A percentile compares a stretch with the other conserved stretches of the same genome.
Evolutionary conservation across 2,329 filamentous ascomycete species (phyloP).

Genomic region (Botrytis fragariae): DNA sequence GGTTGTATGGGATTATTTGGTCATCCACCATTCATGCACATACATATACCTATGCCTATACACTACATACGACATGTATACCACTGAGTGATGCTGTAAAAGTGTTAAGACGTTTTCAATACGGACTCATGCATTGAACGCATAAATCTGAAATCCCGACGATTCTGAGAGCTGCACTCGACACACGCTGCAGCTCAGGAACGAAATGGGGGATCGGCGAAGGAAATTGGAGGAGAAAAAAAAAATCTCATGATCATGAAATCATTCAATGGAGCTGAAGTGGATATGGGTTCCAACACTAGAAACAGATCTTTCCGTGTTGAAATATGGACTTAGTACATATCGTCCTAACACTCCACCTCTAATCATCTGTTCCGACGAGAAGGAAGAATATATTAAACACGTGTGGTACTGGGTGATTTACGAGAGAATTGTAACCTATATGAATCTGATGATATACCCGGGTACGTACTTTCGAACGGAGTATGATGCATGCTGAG

Average conservation of each 20-base stretch:
- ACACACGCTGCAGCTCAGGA: not conserved
- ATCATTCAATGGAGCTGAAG: constrained; percentile 1
- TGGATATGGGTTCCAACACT: not conserved
- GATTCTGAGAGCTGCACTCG: not conserved
- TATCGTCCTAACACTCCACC: not conserved
- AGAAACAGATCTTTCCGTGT: not conserved
- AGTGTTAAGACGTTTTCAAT: not conserved
- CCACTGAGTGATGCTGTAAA: not conserved
- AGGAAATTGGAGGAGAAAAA: not conserved
- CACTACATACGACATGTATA: not conserved
- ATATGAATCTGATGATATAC: not conserved
- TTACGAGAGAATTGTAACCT: not conserved
- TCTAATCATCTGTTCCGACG: not conserved
- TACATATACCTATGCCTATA: not conserved
- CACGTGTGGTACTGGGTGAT: not conserved
- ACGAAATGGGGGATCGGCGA: not conserved
- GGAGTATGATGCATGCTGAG: not conserved
- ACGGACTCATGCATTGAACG: constrained; percentile 3
- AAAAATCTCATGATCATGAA: not conserved
- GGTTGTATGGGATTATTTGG: not conserved
- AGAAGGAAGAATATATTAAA: not conserved
- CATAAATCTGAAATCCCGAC: not conserved
- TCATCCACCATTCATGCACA: not conserved
- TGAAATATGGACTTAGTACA: not conserved
- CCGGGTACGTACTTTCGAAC: too few relatives aligned